A percentile compares a stretch with the other conserved stretches of the same genome.
These are phyloP conservation scores for Metschnikowia colocasiae DNA, from an alignment of 805 yeast genomes.

Conservation along the genomic window DNA sequence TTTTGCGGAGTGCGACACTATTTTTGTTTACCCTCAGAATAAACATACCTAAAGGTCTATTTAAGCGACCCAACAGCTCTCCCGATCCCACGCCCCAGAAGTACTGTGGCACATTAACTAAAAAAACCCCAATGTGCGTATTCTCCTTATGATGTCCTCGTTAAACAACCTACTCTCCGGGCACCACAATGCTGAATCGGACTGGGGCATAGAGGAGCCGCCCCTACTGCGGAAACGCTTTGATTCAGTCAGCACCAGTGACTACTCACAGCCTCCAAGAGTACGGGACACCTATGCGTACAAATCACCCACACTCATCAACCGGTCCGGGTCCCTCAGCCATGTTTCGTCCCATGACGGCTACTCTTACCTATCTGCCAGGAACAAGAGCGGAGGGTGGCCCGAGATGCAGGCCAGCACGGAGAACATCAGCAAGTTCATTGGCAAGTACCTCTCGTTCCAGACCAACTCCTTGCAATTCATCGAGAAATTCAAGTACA, in stretches of 20 bases:
- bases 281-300: slow-evolving; percentile 2
- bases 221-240: slow-evolving; percentile 10
- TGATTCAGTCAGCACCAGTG: slow-evolving; percentile 19
- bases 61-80: background rate
- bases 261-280: slow-evolving; percentile 16
- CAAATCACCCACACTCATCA: slow-evolving; percentile 1
- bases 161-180: slow-evolving; percentile 9
- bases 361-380: background rate
- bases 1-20: slow-evolving; percentile 1
- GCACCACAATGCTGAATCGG: slow-evolving; percentile 19
- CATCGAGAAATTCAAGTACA: slow-evolving; percentile 42
- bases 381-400: background rate
- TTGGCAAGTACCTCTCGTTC: slow-evolving; percentile 25
- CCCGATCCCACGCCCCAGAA: background rate
- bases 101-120: background rate
- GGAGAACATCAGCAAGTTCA: slow-evolving; percentile 22
- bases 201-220: slow-evolving; percentile 23
- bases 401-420: slow-evolving; percentile 10
- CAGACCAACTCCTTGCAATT: slow-evolving; percentile 19
- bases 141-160: background rate
- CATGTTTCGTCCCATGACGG: slow-evolving; percentile 3
- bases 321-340: slow-evolving; percentile 7
- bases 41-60: background rate
- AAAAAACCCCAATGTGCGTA: background rate
- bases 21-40: slow-evolving; percentile 2